These are phyloP conservation scores for Trichaptum fuscoviolaceum DNA, from an alignment of 768 basidiomycete species.

Conservation along the genomic window DNA sequence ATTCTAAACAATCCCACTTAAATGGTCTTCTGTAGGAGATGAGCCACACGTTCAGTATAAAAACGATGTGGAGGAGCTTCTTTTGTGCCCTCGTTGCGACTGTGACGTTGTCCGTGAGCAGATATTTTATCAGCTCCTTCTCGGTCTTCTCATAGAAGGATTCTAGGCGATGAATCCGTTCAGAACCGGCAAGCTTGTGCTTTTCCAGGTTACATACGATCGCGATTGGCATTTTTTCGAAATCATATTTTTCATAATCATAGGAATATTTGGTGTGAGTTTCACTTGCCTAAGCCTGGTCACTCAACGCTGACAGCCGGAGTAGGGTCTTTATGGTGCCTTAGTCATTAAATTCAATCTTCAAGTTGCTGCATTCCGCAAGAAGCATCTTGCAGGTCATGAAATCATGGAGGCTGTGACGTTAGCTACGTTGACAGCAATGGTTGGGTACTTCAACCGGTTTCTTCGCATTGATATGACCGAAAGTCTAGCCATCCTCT, in stretches of 20 bases:
- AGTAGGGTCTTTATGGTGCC: constrained; percentile 92
- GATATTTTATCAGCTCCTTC: constrained; percentile 6
- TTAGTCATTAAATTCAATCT: constrained; percentile 97
- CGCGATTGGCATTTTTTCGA: constrained; percentile 99
- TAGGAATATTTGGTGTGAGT: constrained; percentile 92
- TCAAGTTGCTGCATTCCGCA: constrained; percentile 90
- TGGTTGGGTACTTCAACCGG: constrained; percentile 90
- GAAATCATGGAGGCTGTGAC: constrained; percentile 86
- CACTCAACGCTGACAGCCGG: neutral
- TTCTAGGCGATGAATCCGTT: constrained; percentile 94
- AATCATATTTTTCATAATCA: constrained; percentile 90
- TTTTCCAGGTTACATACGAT: constrained; percentile 97
- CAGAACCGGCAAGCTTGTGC: constrained; percentile 93
- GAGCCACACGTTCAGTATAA: constrained; percentile 94
- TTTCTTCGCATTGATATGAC: constrained; percentile 98
- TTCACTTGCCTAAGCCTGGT: neutral
- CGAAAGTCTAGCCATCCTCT: constrained; percentile 89
- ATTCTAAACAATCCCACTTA: constrained; percentile 2
- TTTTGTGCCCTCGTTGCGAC: constrained; percentile 97
- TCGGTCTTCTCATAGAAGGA: constrained; percentile 5
- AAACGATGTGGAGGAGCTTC: constrained; percentile 98
- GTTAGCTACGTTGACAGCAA: constrained; percentile 82
- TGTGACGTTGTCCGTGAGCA: constrained; percentile 85
- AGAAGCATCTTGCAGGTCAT: constrained; percentile 80
- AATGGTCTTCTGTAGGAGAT: constrained; percentile 67